Conservation (phyloP, 129 eudicot species). For the Oenanthe sinensis region DNA sequence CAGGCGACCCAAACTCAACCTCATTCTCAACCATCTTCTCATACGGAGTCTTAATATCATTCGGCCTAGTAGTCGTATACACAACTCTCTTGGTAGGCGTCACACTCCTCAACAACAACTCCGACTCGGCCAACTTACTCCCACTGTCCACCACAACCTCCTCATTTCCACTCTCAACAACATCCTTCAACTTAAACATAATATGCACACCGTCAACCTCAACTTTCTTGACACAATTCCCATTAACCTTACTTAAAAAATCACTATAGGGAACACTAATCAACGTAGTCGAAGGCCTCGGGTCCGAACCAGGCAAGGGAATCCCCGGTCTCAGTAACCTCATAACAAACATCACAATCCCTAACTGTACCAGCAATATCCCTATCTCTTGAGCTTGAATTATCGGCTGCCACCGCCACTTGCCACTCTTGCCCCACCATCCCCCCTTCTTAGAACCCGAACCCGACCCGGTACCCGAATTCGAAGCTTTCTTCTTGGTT, state of each 20-base stretch:
- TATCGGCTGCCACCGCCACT: constrained; percentile 89
- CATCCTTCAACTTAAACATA: constrained; percentile 79
- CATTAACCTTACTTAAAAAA: constrained; percentile 63
- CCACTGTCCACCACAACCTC: constrained; percentile 21
- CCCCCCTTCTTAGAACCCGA: constrained; percentile 42
- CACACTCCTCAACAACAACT: constrained; percentile 53
- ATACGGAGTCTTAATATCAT: constrained; percentile 84
- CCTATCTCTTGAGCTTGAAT: constrained; percentile 87
- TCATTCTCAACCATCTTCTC: constrained; percentile 91
- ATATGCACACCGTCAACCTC: constrained; percentile 98
- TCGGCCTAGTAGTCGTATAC: constrained; percentile 82
- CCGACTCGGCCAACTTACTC: constrained; percentile 71
- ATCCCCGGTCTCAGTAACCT: constrained; percentile 74
- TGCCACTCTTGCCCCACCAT: constrained; percentile 55
- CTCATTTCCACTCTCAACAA: constrained; percentile 8
- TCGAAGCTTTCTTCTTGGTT: constrained; percentile 18
- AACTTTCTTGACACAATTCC: constrained; percentile 80
- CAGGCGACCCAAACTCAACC: constrained; percentile 96
- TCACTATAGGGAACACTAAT: constrained; percentile 90
- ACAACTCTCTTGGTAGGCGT: constrained; percentile 73
- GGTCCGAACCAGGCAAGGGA: constrained; percentile 79
- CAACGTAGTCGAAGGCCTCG: constrained; percentile 51
- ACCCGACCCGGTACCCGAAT: constrained; percentile 12
- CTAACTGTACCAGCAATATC: constrained; percentile 70
- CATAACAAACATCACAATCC: constrained; percentile 85